Base-by-base conservation (phyloP, 176 grass and related monocot species). In the Oryza glumipatula region DNA sequence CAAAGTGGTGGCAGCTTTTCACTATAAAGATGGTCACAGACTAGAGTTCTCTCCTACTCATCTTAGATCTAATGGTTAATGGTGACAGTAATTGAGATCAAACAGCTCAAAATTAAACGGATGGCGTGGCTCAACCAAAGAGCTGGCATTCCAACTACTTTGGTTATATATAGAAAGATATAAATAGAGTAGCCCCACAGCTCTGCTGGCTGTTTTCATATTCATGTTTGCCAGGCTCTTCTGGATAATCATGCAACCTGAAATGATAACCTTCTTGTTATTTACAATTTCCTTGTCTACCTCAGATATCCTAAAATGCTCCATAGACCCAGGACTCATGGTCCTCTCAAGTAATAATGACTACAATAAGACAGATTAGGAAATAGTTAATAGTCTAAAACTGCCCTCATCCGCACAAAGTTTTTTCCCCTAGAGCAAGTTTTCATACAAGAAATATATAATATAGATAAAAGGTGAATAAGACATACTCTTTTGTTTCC, bases 401-500 rank as follows among this genome's bases (percentile, higher is more conserved):
- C 23, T 44, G 38, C n/a, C 65, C 80, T 21, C 33, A 81, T 72
- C 44, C 73, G 80, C 4, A 84, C 15, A 16, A 81, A 56, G 36
- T 72, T 72, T 72, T 67, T 67, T 17, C 26, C 35, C 73, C 45
- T 41, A 65, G 0, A 38, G 13, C 64, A 58, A 32, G 44, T 33
- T 68, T 76, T 32, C 22, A 54, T 71, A 77, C 12, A 65, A 66
- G 69, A 15, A 79, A 39, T 49, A 38, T 9, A 63, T 73, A 48
- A 11, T 61, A 74, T 3, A 75, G 11, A 83, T 63, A 13, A 41
- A 70, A 65, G 14, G 43, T n/a, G 38, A 58, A 23, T 78, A 76
- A 79, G 36, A 63, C 96, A 74, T 96, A 98, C 96, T 98, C 91
- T 92, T 91, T 98, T 30, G 93, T 80, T 78, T 98, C 96, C 84